Base-by-base conservation (phyloP, 805 yeast species). In the Yarrowia bubula region DNA sequence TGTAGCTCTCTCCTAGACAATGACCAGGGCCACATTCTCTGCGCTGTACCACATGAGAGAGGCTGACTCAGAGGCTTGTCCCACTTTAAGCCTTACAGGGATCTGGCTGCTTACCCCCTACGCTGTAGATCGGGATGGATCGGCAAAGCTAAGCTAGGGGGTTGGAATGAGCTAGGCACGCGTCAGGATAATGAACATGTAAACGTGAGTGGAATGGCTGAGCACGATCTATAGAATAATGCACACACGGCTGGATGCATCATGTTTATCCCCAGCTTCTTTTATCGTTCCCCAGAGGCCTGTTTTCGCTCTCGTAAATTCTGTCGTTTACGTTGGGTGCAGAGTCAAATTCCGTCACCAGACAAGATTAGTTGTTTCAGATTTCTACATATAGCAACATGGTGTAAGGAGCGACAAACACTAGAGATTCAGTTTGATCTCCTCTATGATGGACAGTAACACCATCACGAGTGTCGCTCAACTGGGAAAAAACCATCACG, bases 41-140 rank as follows among this genome's bases (percentile, higher is more conserved):
- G 38, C 38, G 38, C 38, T 35, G 38, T 35, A 35, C 38, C 38
- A 35, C 38, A 35, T 35, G 38, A 10, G 38, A 10, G 13, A 35
- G 8, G 13, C 28, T 22, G 28, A 22, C 28, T 22, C 28, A 22
- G 28, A 22, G 28, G 28, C 5, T 22, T 22, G 28, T 22, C 44
- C 28, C 13, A 22, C 6, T 17, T 41, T 8, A 17, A 7, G 13
- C 46, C 4, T 1, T 11, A 15, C 10, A 35, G 38, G 13, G 55
- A 48, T 48, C 55, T 48, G 55, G 41, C 55, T 48, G 55, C 41
- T 14, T 48, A 31, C 55, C 55, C 55, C 55, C 55, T 48, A 48
- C 41, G 32, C 35, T 51, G 58, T 22, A 51, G 43, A 51, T 51
- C 58, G 58, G 57, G 58, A 51, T 51, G 58, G 58, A 51, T 51